Evolutionary conservation across 352 stramenopile species (phyloP).

Genomic region (Pythium sp.): DNA sequence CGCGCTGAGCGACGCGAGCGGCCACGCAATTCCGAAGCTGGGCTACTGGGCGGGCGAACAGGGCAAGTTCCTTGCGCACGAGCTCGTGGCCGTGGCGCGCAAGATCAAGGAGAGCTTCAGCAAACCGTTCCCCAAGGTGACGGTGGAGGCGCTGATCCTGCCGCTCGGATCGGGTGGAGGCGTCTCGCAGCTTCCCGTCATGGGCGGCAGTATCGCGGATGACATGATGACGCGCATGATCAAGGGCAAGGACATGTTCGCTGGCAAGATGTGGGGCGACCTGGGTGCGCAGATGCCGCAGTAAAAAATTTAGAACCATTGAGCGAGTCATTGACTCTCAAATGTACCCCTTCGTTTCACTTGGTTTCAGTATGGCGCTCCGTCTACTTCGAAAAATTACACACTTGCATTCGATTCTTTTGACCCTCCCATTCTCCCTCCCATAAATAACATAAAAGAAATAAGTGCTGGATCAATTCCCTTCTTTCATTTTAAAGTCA

Average conservation of each 20-base stretch:
- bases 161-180: slow-evolving; percentile 31
- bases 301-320: neutral
- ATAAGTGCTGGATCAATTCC: too few species aligned
- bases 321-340: neutral
- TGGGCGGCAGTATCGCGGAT: slow-evolving; percentile 35
- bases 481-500: neutral
- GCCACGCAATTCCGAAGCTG: slow-evolving; percentile 47
- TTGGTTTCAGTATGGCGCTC: neutral
- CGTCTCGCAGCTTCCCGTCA: slow-evolving; percentile 41
- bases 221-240: slow-evolving; percentile 36
- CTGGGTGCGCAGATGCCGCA: slow-evolving; percentile 8
- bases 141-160: slow-evolving; percentile 32
- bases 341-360: neutral
- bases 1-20: slow-evolving; percentile 50
- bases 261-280: slow-evolving; percentile 16
- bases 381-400: neutral
- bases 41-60: slow-evolving; percentile 39
- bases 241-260: slow-evolving; percentile 42
- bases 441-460: neutral
- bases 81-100: slow-evolving; percentile 28
- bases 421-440: too few species aligned
- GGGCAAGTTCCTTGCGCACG: slow-evolving; percentile 34
- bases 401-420: neutral
- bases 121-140: slow-evolving; percentile 29
- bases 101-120: slow-evolving; percentile 23